Percentiles rank a stretch among this genome's conserved stretches.
phyloP scores from a whole-genome alignment of 768 basidiomycete genomes.

The Clavaria fumosa region DNA sequence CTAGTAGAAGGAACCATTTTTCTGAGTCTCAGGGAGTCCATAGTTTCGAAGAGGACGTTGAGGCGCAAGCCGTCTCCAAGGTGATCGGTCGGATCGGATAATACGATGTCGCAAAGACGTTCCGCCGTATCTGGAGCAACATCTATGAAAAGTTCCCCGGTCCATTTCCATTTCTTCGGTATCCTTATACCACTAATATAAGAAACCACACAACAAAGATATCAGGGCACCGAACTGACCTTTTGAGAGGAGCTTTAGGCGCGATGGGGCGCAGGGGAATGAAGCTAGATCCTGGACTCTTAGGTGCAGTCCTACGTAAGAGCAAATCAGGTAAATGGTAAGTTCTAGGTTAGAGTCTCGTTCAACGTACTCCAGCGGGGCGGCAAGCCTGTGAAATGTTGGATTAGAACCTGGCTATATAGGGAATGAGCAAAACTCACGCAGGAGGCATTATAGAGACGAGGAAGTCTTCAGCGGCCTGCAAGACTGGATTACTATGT shows the following conservation, averaged over 20 bases:
- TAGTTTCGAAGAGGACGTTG: constrained; percentile 27
- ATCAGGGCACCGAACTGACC: constrained; percentile 12
- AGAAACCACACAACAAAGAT: not conserved
- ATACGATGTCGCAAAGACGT: constrained; percentile 31
- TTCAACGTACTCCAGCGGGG: constrained; percentile 18
- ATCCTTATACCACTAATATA: constrained; percentile 24
- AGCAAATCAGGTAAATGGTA: too few relatives aligned
- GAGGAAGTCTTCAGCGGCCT: constrained; percentile 23
- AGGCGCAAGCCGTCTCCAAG: constrained; percentile 30
- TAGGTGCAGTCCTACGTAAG: too few relatives aligned
- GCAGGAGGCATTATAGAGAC: constrained; percentile 24
- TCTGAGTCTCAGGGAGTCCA: constrained; percentile 27
- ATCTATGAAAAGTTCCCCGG: constrained; percentile 35
- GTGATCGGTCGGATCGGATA: constrained; percentile 31
- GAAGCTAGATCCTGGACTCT: too few relatives aligned
- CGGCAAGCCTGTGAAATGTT: constrained; percentile 18
- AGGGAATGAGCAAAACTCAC: constrained; percentile 17
- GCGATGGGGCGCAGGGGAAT: too few relatives aligned
- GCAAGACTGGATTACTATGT: constrained; percentile 4
- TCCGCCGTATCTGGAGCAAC: constrained; percentile 23
- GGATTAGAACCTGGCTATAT: not conserved
- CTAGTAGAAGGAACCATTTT: constrained; percentile 36
- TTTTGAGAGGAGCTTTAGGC: too few relatives aligned
- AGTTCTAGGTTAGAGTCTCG: too few relatives aligned
- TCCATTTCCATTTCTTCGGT: constrained; percentile 51